Percentiles rank a stretch among this genome's conserved stretches.
phyloP scores from a whole-genome alignment of 225 moss, liverwort and hornwort genomes.

The Marchantia polymorpha region DNA sequence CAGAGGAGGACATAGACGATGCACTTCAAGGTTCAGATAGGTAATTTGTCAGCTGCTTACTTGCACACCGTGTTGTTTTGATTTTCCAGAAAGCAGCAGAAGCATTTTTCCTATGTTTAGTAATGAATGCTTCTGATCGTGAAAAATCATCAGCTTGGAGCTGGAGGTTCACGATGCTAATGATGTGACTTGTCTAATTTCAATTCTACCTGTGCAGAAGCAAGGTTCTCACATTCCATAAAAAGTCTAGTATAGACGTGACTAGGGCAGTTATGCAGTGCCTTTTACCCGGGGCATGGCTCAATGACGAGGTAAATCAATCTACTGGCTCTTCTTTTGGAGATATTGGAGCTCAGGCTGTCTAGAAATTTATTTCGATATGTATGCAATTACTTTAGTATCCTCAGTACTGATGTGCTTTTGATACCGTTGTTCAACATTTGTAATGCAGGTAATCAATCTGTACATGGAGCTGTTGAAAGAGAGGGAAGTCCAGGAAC shows the following conservation, averaged over 20 bases:
- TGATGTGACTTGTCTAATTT: not conserved
- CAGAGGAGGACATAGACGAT: constrained; percentile 27
- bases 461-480: constrained; percentile 97
- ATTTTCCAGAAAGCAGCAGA: too few relatives aligned
- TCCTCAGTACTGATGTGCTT: not conserved
- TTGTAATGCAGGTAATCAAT: constrained; percentile 72
- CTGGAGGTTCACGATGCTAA: too few relatives aligned
- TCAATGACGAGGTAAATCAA: constrained; percentile 86
- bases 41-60: not conserved
- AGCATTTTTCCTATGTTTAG: too few relatives aligned
- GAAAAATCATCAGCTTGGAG: too few relatives aligned
- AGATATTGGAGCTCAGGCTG: not conserved
- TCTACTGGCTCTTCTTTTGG: not conserved
- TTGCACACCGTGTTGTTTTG: too few relatives aligned
- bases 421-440: not conserved
- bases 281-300: constrained; percentile 77
- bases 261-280: constrained; percentile 77
- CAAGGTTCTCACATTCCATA: constrained; percentile 57
- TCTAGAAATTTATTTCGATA: too few relatives aligned
- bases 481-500: constrained; percentile 70
- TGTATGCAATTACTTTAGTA: not conserved
- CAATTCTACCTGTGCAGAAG: constrained; percentile 34
- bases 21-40: constrained; percentile 31
- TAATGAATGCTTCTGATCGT: too few relatives aligned
- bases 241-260: constrained; percentile 90